phyloP scores from a whole-genome alignment of 352 stramenopile species.

The Aphanomyces stellatus region DNA sequence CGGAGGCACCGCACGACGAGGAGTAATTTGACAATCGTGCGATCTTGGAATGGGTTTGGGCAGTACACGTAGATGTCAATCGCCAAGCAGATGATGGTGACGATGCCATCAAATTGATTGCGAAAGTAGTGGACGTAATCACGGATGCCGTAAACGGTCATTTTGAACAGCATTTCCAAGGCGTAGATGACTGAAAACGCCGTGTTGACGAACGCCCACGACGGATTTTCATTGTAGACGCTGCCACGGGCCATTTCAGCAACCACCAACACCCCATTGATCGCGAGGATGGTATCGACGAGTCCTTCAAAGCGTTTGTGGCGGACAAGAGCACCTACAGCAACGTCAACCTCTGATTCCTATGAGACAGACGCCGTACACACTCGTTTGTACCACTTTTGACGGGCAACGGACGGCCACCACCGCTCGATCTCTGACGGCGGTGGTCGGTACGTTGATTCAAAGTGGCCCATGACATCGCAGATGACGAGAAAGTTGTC shows the following conservation, averaged over 20 bases:
- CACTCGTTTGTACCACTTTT: background rate
- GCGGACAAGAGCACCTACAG: too few relatives aligned
- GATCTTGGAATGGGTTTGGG: too few relatives aligned
- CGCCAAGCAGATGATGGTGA: conserved; percentile 46
- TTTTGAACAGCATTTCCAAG: conserved; percentile 77
- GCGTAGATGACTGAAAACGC: conserved; percentile 62
- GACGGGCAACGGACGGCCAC: too few relatives aligned
- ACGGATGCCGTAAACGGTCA: conserved; percentile 41
- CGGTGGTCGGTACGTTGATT: too few relatives aligned
- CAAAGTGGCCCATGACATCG: too few relatives aligned
- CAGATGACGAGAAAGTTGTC: too few relatives aligned
- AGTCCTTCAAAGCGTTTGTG: conserved; percentile 17
- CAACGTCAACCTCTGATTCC: too few relatives aligned
- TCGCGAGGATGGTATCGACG: conserved; percentile 21
- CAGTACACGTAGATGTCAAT: conserved; percentile 41
- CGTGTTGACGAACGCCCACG: conserved; percentile 32
- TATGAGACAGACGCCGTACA: too few relatives aligned
- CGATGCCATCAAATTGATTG: conserved; percentile 78
- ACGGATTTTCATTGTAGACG: conserved; percentile 33
- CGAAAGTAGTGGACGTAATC: conserved; percentile 51
- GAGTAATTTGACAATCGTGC: too few relatives aligned
- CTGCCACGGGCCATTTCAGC: too few relatives aligned
- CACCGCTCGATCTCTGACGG: too few relatives aligned
- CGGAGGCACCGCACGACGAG: conserved; percentile 45
- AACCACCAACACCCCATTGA: conserved; percentile 30